Evolutionary conservation across 2,329 filamentous ascomycete species (phyloP).

Genomic region (Hypoxylon sp.): DNA sequence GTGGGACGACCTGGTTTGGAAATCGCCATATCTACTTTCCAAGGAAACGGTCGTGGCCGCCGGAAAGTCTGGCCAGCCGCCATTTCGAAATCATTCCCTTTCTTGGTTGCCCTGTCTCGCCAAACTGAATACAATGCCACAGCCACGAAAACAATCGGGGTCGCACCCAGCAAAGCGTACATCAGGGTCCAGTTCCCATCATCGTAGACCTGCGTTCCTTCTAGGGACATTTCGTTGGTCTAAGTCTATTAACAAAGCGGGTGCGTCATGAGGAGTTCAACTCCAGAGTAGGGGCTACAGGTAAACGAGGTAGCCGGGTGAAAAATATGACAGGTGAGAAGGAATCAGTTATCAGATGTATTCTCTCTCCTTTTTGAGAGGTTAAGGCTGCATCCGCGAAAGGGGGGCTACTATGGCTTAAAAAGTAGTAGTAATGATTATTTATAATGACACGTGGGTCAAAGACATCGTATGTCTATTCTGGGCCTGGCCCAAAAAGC

Average conservation of each 20-base stretch:
- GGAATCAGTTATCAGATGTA: neutral
- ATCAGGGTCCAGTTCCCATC: slow-evolving; percentile 47
- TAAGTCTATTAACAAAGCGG: neutral
- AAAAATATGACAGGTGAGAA: neutral
- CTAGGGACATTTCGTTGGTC: slow-evolving; percentile 4
- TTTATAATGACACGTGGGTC: slow-evolving; percentile 1
- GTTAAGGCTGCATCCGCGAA: neutral
- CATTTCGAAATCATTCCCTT: slow-evolving; percentile 41
- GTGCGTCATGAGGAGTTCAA: neutral
- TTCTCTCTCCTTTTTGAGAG: neutral
- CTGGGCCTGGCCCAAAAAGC: neutral
- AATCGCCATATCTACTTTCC: slow-evolving; percentile 54
- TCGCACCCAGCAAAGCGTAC: slow-evolving; percentile 45
- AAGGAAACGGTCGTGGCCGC: slow-evolving; percentile 20
- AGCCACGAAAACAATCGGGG: slow-evolving; percentile 44
- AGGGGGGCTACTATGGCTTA: neutral
- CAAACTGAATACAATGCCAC: slow-evolving; percentile 38
- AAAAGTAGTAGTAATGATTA: neutral
- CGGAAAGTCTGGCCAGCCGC: slow-evolving; percentile 51
- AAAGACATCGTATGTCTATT: neutral
- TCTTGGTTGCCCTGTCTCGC: slow-evolving; percentile 25
- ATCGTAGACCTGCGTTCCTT: slow-evolving; percentile 20
- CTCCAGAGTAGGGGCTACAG: neutral
- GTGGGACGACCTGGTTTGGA: neutral
- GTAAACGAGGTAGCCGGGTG: neutral